Evolutionary conservation across 345 rosid genomes (phyloP), one percentile per base, ranked within the genome.

Genomic region (Triadica sebifera): DNA sequence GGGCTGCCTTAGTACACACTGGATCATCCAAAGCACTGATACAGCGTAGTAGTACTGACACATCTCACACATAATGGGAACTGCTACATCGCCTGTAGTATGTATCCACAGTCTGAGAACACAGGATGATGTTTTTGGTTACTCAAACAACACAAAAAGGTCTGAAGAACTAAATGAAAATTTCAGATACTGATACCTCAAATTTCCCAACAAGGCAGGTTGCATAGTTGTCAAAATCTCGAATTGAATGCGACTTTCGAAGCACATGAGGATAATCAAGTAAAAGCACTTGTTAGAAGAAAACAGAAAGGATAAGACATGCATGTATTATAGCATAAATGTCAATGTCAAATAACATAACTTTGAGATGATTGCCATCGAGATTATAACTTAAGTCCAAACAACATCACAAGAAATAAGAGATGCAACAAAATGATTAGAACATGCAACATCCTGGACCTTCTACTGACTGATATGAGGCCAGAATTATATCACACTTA

Each of bases 1-100:
- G 90, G 78, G 97, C 93, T 90, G 92, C 98, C 71, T 72, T 80
- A 17, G 98, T 90, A 77, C 98, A 94, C 67, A 94, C 79, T 16
- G 98, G 98, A 85, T 94, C 97, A 81, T 94, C 97, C 63, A 94
- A 82, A 77, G 96, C 90, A 85, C 93, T 92, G 76, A 92, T 84
- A 75, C 97, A 94, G 70, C 90, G 96, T 63, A 90, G 65, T 37
- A 97, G 98, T 58, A 90, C 89, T 3, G 93, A 84, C 52, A 92
- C 96, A 49, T 79, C 86, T 70, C 79, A 85, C 39, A 92, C 77
- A 75, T 90, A 90, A 45, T 76, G 58, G 13, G 93, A 71, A 77
- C 98, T 90, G 88, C 97, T 92, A 79, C 91, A 88, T 61, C 70
- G 86, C 76, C 98, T 84, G 77, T 94, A 94, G 81, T 84, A 92